Conservation (phyloP, 2,329 filamentous ascomycete species). For the Pseudocercospora eumusae region DNA sequence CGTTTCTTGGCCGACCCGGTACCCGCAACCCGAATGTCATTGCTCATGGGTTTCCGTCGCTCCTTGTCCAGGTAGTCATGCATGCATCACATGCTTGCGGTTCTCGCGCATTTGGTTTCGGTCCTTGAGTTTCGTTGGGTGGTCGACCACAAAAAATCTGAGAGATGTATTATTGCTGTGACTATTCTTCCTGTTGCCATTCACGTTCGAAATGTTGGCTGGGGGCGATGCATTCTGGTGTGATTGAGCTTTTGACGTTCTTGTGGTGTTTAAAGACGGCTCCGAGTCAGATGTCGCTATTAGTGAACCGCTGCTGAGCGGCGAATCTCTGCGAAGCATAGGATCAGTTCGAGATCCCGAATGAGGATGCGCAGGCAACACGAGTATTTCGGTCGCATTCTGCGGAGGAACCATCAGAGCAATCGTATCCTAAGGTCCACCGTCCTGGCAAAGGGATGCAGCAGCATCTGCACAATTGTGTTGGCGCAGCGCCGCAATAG, state of each 20-base stretch:
- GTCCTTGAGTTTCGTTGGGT: conserved; percentile 35
- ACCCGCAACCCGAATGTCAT: conserved; percentile 30
- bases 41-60: conserved; percentile 31
- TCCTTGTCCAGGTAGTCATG: conserved; percentile 38
- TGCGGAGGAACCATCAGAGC: not conserved
- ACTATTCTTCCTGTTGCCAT: not conserved
- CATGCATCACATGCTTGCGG: conserved; percentile 38
- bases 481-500: not conserved
- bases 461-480: not conserved
- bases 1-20: conserved; percentile 19
- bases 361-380: not conserved
- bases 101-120: conserved; percentile 35
- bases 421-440: no score
- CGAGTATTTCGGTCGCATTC: not conserved
- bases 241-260: not conserved
- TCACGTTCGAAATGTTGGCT: not conserved
- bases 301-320: not conserved
- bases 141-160: conserved; percentile 34
- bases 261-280: not conserved
- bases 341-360: not conserved
- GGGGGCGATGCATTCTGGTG: not conserved
- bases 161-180: conserved; percentile 10
- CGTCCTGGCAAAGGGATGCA: not conserved
- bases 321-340: not conserved
- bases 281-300: not conserved